A percentile compares a stretch with the other conserved stretches of the same genome.
Conservation (phyloP, 441 rosid genomes). For the Euphorbia corollata region DNA sequence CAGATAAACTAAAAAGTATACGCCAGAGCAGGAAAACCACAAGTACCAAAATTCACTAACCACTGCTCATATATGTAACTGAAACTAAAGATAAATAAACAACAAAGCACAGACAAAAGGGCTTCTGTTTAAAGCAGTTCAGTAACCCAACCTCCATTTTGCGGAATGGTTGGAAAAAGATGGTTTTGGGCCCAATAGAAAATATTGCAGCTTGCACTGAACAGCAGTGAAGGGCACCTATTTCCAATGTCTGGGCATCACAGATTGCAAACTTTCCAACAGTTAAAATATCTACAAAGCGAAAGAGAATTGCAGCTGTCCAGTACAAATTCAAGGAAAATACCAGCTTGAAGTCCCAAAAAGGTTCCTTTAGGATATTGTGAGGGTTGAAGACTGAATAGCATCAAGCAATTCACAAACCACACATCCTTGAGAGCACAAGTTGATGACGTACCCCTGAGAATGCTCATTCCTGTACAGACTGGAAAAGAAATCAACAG, state of each 20-base stretch:
- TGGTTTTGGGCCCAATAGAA: conserved; percentile 26
- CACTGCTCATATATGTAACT: conserved; percentile 29
- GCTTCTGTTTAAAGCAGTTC: conserved; percentile 29
- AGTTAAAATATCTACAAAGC: conserved; percentile 54
- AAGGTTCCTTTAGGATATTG: conserved; percentile 25
- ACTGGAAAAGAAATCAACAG: conserved; percentile 13
- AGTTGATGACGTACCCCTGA: conserved; percentile 32
- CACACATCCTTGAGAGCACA: conserved; percentile 37
- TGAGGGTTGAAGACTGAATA: conserved; percentile 37
- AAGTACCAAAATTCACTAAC: conserved; percentile 29
- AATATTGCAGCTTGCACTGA: conserved; percentile 30
- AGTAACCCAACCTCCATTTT: conserved; percentile 28
- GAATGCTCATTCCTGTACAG: conserved; percentile 27
- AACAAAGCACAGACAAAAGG: conserved; percentile 34
- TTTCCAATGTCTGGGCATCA: conserved; percentile 33
- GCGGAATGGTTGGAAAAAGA: conserved; percentile 24
- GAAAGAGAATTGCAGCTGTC: conserved; percentile 38
- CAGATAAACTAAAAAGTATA: conserved; percentile 19
- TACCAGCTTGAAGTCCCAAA: conserved; percentile 29
- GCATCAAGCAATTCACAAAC: conserved; percentile 41
- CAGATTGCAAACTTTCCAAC: conserved; percentile 38
- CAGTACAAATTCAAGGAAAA: conserved; percentile 36
- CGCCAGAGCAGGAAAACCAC: conserved; percentile 15
- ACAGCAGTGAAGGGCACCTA: conserved; percentile 34
- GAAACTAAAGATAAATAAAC: conserved; percentile 26